phyloP scores from a whole-genome alignment of 2,329 filamentous ascomycete genomes.

The Diaporthe destruens region DNA sequence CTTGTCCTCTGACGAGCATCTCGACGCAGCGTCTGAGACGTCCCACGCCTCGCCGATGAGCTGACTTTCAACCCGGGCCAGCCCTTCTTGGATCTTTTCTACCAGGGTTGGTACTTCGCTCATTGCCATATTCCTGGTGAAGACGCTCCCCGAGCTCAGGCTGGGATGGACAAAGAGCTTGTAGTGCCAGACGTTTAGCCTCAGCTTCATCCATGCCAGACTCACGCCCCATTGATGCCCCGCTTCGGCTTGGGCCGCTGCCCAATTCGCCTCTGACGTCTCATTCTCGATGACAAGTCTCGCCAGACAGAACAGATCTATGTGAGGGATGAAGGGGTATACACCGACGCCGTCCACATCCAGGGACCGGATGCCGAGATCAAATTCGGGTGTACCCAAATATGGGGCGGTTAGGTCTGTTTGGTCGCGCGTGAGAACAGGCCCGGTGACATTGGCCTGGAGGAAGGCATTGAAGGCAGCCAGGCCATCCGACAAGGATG shows the following conservation, averaged over 20 bases:
- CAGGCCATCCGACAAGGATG: slow-evolving; percentile 65
- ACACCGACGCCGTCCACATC: slow-evolving; percentile 87
- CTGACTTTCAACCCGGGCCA: slow-evolving; percentile 57
- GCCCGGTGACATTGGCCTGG: slow-evolving; percentile 89
- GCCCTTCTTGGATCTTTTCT: slow-evolving; percentile 58
- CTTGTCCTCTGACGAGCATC: slow-evolving; percentile 62
- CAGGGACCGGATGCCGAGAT: slow-evolving; percentile 75
- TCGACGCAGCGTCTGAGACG: slow-evolving; percentile 42
- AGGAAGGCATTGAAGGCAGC: slow-evolving; percentile 83
- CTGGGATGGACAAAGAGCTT: slow-evolving; percentile 70
- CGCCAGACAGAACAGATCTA: slow-evolving; percentile 87
- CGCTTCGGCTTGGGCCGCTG: slow-evolving; percentile 2
- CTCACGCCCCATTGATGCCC: slow-evolving; percentile 46
- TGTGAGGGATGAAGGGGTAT: slow-evolving; percentile 84
- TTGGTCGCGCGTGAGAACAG: slow-evolving; percentile 68
- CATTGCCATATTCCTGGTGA: slow-evolving; percentile 69
- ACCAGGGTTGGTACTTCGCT: slow-evolving; percentile 70
- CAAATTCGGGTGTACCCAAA: slow-evolving; percentile 55
- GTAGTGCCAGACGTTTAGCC: slow-evolving; percentile 79
- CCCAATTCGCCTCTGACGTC: slow-evolving; percentile 53
- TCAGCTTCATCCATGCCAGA: slow-evolving; percentile 73
- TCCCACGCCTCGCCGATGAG: slow-evolving; percentile 48
- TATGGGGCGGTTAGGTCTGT: slow-evolving; percentile 36
- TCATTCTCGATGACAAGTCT: slow-evolving; percentile 58
- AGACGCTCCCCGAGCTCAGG: slow-evolving; percentile 65